Base-by-base conservation (phyloP, 208 protist genomes). In the Endotrypanum monterogeii region DNA sequence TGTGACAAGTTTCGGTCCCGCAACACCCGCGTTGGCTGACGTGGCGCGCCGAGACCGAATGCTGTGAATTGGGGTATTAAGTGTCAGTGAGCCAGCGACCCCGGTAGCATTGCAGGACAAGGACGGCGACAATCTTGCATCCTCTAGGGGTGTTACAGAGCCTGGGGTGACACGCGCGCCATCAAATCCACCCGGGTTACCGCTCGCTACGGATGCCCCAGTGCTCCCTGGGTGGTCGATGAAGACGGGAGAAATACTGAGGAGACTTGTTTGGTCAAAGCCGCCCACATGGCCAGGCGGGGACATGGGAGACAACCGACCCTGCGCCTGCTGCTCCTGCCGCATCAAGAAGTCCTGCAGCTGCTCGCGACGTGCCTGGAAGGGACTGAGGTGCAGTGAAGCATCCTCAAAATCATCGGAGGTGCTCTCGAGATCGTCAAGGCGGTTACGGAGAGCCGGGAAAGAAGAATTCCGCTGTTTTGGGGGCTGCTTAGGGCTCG, bases 381-480 rank as follows among this genome's bases (percentile, higher is more conserved):
- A 70, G 61, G 48, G 37, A n/a, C 37, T 63, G 72, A 70, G 69
- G 52, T 63, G 74, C 74, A 73, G 52, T 7, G 74, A 78, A 6
- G 60, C n/a, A 32, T 82, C 80, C 25, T 84, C 80, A 18, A 84
- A 84, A 55, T 84, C 80, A 39, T 84, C 80, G 25, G 80, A 84
- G 16, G 80, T 84, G 56, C 80, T 84, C 67, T 80, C 74, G 37
- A 84, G 71, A 50, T 73, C 65, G 2, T 83, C 80, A 4, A 39
- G 62, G 46, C 57, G 52, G 71, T 76, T 41, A 1, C 71, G 69
- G 4, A 44, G 66, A 1, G 46, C 23, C 3, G 71, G 73, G 55
- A 46, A 32, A 61, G 18, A 14, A 20, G 35, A 54, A 25, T 32
- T 16, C 12, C 0, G 18, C 2, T 48, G 62, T 11, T 23, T 1